Percentiles rank a stretch among this genome's conserved stretches.
Evolutionary conservation across 257 asterid species (phyloP).

Genomic region (Rubia yunnanensis): DNA sequence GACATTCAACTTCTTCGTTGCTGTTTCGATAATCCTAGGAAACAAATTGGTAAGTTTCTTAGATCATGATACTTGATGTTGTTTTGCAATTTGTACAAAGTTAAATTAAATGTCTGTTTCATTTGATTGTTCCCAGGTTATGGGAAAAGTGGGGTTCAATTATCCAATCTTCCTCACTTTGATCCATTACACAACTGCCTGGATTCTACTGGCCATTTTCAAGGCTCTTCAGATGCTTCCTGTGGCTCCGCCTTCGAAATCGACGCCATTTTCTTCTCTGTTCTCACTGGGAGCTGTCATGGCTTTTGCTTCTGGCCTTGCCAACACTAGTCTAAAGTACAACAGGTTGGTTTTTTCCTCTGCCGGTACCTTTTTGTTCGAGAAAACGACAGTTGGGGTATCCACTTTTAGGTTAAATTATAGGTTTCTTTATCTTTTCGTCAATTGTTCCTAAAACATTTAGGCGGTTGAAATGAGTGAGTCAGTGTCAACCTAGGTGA

Average conservation of each 20-base stretch:
- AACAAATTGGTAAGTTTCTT: constrained; percentile 54
- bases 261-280: constrained; percentile 69
- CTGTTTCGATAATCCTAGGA: constrained; percentile 75
- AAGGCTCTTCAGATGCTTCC: constrained; percentile 61
- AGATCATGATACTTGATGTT: neutral
- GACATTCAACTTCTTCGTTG: constrained; percentile 78
- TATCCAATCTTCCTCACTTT: constrained; percentile 78
- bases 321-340: constrained; percentile 67
- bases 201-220: constrained; percentile 69
- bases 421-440: no score
- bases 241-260: constrained; percentile 56
- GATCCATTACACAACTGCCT: constrained; percentile 65
- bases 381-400: no score
- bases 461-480: no score
- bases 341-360: constrained; percentile 44
- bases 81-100: neutral
- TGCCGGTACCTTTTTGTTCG: neutral
- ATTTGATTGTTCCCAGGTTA: constrained; percentile 38
- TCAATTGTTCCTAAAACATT: no score
- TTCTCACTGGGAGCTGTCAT: constrained; percentile 76
- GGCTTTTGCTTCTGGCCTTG: constrained; percentile 89
- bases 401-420: no score
- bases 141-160: constrained; percentile 87
- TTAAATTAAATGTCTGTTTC: neutral
- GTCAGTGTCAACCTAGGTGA: no score